A percentile compares a stretch with the other conserved stretches of the same genome.
These are phyloP conservation scores for Linnemannia schmuckeri DNA, from an alignment of 192 early-diverging fungal genomes.

Conservation along the genomic window DNA sequence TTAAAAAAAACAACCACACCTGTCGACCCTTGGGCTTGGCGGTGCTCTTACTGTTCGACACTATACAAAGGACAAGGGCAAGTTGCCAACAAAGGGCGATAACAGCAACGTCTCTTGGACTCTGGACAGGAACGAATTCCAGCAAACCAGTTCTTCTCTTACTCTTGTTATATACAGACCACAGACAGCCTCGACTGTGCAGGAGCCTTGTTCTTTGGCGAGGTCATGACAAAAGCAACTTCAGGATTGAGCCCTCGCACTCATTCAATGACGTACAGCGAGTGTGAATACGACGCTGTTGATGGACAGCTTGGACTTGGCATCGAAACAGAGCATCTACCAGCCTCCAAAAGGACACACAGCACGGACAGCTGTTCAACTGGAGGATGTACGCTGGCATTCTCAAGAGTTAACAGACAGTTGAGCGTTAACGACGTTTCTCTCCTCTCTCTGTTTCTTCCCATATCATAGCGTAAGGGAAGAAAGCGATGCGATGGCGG, in stretches of 20 bases:
- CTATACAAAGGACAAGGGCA: no score
- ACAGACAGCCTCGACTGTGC: background rate
- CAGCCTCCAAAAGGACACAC: background rate
- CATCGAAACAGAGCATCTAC: background rate
- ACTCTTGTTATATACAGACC: background rate
- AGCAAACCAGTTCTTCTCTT: background rate
- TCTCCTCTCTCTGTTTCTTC: background rate
- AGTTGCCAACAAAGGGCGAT: no score
- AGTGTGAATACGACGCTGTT: background rate
- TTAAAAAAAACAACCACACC: background rate
- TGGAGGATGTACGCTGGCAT: background rate
- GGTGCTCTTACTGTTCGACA: background rate
- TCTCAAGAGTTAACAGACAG: background rate
- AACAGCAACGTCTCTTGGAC: no score
- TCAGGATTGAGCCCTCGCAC: background rate
- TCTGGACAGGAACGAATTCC: no score
- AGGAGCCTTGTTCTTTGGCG: background rate
- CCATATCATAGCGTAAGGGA: background rate
- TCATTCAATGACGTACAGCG: background rate
- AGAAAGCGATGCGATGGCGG: background rate
- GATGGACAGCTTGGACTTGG: background rate
- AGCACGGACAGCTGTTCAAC: background rate
- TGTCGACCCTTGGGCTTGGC: background rate
- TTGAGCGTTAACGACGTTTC: background rate
- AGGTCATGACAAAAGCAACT: background rate